Base-by-base conservation (phyloP, 345 rosid species). In the Luvunga scandens region DNA sequence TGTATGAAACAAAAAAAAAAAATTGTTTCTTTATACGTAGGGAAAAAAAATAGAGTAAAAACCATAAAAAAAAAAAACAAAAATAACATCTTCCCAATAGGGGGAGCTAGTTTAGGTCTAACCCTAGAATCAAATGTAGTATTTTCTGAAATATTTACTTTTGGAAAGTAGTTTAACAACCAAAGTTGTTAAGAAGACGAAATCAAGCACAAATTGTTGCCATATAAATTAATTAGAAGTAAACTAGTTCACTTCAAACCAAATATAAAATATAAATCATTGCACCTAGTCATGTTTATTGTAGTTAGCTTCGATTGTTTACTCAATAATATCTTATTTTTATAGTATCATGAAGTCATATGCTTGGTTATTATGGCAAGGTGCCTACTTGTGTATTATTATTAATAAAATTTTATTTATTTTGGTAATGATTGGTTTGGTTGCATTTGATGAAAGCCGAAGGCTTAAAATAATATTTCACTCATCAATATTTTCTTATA, bases 181-280 rank as follows among this genome's bases (percentile, higher is more conserved):
- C 25, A 25, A 7, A 55, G 74, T 77, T 34, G 39, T 25, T 66
- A 65, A 57, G 28, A 69, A 64, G 75, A 50, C 9, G 62, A 53
- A 45, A 48, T 50, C 71, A 63, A 38, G 5, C 4, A 9, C 18
- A n/a, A 42, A 48, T 28, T 45, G 50, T 70, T 63, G 76, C 83
- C 61, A 76, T 79, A 64, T 80, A 62, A 59, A 67, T 69, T 59
- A 68, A 67, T 62, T 59, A 61, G 27, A 30, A 0, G 10, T 56
- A 55, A 50, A 27, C 4, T 4, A 7, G 57, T n/a, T 21, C 4
- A 3, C 13, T 18, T 28, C 1, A 53, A 48, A 28, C 24, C 12
- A 50, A 28, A 27, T 8, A 71, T 57, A 9, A 57, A 24, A 59
- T 73, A 19, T 55, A 22, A 45, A 64, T 6, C 45, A 63, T 31